Conservation (phyloP, 805 yeast genomes). For the Tetrapisispora phaffii region DNA sequence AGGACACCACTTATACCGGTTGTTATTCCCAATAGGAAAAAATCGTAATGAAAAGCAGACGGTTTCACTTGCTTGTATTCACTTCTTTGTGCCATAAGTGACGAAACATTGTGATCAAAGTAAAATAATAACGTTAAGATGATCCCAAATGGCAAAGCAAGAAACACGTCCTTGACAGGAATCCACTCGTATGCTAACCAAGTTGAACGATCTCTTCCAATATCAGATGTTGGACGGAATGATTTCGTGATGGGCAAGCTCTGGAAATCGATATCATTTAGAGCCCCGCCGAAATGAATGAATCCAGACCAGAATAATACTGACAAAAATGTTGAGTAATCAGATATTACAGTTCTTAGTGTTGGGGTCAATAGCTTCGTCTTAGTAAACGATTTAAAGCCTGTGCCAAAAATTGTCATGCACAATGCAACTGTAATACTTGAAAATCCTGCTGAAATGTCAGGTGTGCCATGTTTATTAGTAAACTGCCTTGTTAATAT, state of each 20-base stretch:
- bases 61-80: conserved; percentile 79
- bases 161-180: conserved; percentile 63
- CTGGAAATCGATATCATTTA: conserved; percentile 47
- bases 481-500: conserved; percentile 64
- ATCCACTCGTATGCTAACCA: conserved; percentile 35
- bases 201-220: conserved; percentile 17
- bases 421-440: conserved; percentile 62
- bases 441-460: conserved; percentile 50
- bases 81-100: conserved; percentile 82
- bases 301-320: conserved; percentile 90
- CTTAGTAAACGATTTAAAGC: conserved; percentile 40
- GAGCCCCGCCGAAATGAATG: conserved; percentile 78
- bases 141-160: conserved; percentile 89
- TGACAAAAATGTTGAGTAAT: conserved; percentile 74
- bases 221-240: conserved; percentile 56
- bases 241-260: conserved; percentile 61
- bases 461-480: conserved; percentile 26
- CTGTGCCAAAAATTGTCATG: conserved; percentile 72
- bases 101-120: conserved; percentile 91
- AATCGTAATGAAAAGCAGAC: conserved; percentile 87
- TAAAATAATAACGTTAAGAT: conserved; percentile 76
- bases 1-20: conserved; percentile 81
- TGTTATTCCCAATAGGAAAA: conserved; percentile 69
- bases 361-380: conserved; percentile 52
- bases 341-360: conserved; percentile 63